These are phyloP conservation scores for Pythium graminicola DNA, from an alignment of 352 stramenopile species.

Conservation along the genomic window DNA sequence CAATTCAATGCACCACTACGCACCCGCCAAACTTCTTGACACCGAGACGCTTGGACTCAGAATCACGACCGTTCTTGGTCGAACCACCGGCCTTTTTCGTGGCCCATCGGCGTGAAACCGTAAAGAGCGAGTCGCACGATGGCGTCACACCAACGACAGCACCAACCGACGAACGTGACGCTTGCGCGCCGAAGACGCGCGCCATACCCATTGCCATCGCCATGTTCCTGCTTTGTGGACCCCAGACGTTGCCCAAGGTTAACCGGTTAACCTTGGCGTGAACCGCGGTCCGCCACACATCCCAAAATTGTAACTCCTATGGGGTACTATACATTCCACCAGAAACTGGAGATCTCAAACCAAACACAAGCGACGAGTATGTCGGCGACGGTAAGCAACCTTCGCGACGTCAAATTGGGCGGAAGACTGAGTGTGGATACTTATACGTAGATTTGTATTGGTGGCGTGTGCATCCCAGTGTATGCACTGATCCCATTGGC, in stretches of 20 bases:
- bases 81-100: constrained; percentile 96
- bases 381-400: constrained; percentile 25
- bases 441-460: constrained; percentile 66
- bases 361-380: background rate
- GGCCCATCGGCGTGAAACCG: constrained; percentile 65
- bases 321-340: background rate
- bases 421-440: background rate
- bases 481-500: constrained; percentile 69
- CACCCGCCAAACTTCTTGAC: constrained; percentile 96
- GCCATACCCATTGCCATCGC: constrained; percentile 69
- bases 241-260: background rate
- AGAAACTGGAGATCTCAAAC: background rate
- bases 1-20: constrained; percentile 7
- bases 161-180: constrained; percentile 8
- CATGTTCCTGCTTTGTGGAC: constrained; percentile 27
- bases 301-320: constrained; percentile 1
- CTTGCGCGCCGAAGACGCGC: constrained; percentile 51
- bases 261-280: constrained; percentile 13
- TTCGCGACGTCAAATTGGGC: no score
- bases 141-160: constrained; percentile 16
- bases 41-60: constrained; percentile 93
- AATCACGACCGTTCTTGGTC: constrained; percentile 97
- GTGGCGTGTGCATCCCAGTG: constrained; percentile 66
- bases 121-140: constrained; percentile 38
- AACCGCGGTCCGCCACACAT: constrained; percentile 18